Evolutionary conservation across 1,284 basidiomycete genomes (phyloP).

Genomic region (Cryptococcus wingfieldii): DNA sequence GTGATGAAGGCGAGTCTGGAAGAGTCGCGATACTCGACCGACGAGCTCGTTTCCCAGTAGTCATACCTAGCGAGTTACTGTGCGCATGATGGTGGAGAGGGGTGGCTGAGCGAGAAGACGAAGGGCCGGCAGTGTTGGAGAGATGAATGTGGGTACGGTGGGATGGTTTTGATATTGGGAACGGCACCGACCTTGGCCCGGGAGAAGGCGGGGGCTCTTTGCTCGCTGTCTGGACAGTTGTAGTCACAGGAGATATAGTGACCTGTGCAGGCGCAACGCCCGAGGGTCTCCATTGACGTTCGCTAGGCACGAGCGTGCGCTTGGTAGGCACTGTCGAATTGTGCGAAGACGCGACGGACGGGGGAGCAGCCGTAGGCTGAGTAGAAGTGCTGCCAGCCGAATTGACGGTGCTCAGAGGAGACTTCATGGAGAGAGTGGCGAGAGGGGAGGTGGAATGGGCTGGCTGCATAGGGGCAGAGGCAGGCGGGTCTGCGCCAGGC

Average conservation of each 20-base stretch:
- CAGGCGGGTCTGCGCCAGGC: neutral
- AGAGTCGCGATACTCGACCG: conserved; percentile 42
- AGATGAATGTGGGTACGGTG: conserved; percentile 22
- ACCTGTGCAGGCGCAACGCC: conserved; percentile 41
- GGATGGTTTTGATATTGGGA: conserved; percentile 1
- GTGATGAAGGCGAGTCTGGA: conserved; percentile 43
- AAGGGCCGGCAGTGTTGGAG: conserved; percentile 6
- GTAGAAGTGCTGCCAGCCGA: conserved; percentile 14
- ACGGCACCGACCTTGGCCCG: conserved; percentile 5
- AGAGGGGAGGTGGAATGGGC: neutral
- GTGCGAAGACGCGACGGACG: conserved; percentile 12
- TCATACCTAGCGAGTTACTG: conserved; percentile 12
- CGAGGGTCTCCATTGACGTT: conserved; percentile 38
- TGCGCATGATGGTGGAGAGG: conserved; percentile 21
- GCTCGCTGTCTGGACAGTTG: conserved; percentile 26
- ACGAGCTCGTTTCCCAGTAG: conserved; percentile 20
- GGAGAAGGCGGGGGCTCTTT: conserved; percentile 6
- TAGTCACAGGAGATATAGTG: conserved; percentile 42
- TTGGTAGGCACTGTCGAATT: conserved; percentile 7
- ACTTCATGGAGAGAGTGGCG: neutral
- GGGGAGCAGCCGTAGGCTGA: conserved; percentile 3
- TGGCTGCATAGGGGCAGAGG: neutral
- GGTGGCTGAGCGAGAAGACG: conserved; percentile 11
- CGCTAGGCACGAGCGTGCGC: conserved; percentile 22
- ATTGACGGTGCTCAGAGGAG: conserved; percentile 12